Base-by-base conservation (phyloP, 345 rosid genomes). In the Excoecaria cochinchinensis region DNA sequence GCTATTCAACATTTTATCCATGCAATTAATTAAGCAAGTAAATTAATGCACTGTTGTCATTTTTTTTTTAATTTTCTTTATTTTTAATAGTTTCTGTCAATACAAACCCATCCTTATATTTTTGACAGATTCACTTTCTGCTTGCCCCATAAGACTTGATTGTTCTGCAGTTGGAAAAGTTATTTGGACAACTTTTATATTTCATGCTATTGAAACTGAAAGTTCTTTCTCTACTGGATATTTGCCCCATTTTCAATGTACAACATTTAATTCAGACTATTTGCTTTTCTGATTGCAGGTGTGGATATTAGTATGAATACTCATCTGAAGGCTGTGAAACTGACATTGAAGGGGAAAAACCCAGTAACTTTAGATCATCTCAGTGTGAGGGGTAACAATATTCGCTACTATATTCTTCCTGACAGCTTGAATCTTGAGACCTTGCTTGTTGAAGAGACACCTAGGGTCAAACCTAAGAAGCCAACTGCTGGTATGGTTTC, bases 231-330 rank as follows among this genome's bases (percentile, higher is more conserved):
- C 25, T 52, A 25, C 47, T 47, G 63, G 9, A 62, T 47, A n/a
- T 14, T 36, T 77, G 39, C 6, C 4, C 6, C 19, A 22, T 65
- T 21, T 0, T 31, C 48, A 19, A 8, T 10, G 57, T 53, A 39
- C 24, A 51, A 15, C 22, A 71, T 46, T 68, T 51, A 11, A 11
- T 31, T 67, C 22, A 68, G 40, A 68, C 71, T 36, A 12, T 16
- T 59, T 76, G 11, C 16, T 59, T 68, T 59, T 65, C 67, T 59
- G 47, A 8, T 78, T 69, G 69, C 59, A 96, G 98, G 99, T 82
- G 98, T 96, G 65, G 99, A 96, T 82, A 86, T 93, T 78, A 96
- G 98, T 70, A 93, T 96, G 99, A 96, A 96, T 59, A 96, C 99
- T 25, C 99, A 93, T 87, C 84, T 96, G 85, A 96, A 93, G 85